These are phyloP conservation scores for Drechmeria coniospora DNA, from an alignment of 2,329 filamentous ascomycete genomes.

Conservation along the genomic window DNA sequence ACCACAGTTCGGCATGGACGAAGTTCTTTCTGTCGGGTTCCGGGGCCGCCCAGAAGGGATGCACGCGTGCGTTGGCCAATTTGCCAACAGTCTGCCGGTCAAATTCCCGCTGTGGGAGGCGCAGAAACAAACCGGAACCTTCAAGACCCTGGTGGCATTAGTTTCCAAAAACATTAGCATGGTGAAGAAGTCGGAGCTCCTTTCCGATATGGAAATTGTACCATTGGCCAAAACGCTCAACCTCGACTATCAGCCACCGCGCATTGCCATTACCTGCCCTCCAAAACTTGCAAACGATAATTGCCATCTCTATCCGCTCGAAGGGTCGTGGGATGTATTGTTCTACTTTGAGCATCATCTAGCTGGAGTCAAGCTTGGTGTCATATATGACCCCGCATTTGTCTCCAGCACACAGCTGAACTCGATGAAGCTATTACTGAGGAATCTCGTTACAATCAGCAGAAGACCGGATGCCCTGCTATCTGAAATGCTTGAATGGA, in stretches of 20 bases:
- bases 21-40: slow-evolving; percentile 3
- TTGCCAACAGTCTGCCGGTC: slow-evolving; percentile 3
- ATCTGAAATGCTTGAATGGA: slow-evolving; percentile 1
- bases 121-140: neutral
- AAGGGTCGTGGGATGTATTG: slow-evolving; percentile 2
- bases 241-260: slow-evolving; percentile 1
- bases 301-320: slow-evolving; percentile 1
- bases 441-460: neutral
- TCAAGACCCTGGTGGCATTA: slow-evolving; percentile 1
- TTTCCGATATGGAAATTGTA: slow-evolving; percentile 1
- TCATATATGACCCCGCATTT: slow-evolving; percentile 1
- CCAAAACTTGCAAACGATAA: neutral
- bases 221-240: neutral
- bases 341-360: slow-evolving; percentile 1
- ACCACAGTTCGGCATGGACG: slow-evolving; percentile 2
- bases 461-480: neutral
- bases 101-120: slow-evolving; percentile 3
- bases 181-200: slow-evolving; percentile 2
- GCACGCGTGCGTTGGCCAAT: slow-evolving; percentile 2
- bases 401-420: neutral
- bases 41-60: slow-evolving; percentile 1
- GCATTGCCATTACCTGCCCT: slow-evolving; percentile 1
- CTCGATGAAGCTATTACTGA: neutral
- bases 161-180: slow-evolving; percentile 2
- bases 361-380: slow-evolving; percentile 1